Conservation (phyloP, 768 basidiomycete species). For the Favolaschia claudopus region DNA sequence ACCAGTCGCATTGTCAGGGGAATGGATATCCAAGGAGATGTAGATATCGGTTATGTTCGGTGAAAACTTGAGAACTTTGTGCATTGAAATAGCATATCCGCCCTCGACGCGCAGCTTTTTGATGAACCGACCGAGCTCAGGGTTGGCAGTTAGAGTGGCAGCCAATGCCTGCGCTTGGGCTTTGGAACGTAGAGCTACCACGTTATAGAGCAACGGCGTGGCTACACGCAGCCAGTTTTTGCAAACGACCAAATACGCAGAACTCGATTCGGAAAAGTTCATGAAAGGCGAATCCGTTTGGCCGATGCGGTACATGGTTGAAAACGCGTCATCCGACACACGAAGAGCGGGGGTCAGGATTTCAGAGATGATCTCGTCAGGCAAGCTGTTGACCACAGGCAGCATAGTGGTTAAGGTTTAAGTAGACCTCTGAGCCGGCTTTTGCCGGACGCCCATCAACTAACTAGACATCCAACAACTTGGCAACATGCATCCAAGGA, state of each 20-base stretch:
- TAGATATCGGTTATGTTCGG: background rate
- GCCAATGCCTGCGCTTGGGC: background rate
- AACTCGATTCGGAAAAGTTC: background rate
- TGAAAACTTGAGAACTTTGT: background rate
- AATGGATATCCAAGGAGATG: background rate
- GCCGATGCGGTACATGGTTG: background rate
- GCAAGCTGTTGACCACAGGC: too few relatives aligned
- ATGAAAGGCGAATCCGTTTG: background rate
- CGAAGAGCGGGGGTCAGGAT: background rate
- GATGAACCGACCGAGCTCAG: background rate
- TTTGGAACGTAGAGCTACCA: background rate
- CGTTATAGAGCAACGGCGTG: conserved; percentile 3
- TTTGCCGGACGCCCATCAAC: too few relatives aligned
- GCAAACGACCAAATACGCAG: background rate
- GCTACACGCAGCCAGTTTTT: conserved; percentile 7
- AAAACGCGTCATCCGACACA: background rate
- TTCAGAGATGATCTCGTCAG: conserved; percentile 1
- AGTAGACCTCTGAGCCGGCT: too few relatives aligned
- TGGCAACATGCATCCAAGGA: conserved; percentile 49
- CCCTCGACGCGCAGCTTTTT: conserved; percentile 12
- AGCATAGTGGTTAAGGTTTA: too few relatives aligned
- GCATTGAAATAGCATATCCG: background rate
- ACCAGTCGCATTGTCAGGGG: background rate
- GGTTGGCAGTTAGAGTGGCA: background rate
- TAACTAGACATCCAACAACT: background rate